Evolutionary conservation across 2,329 filamentous ascomycete genomes (phyloP).

Genomic region (Clarireedia monteithiana): DNA sequence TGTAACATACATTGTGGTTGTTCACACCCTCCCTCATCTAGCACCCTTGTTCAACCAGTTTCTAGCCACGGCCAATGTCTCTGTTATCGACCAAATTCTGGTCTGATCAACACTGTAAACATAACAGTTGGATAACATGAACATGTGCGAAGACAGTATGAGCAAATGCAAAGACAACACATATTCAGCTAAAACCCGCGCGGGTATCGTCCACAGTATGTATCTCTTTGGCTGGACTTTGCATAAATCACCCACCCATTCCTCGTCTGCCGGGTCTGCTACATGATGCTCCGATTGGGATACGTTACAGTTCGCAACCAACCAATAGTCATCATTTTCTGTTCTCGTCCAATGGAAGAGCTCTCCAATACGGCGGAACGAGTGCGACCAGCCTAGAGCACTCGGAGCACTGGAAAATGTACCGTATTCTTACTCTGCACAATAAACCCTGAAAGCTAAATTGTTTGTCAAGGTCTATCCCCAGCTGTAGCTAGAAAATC

Average conservation of each 20-base stretch:
- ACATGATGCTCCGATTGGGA: background rate
- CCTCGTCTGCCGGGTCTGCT: background rate
- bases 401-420: background rate
- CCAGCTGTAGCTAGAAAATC: background rate
- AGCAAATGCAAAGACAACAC: slow-evolving; percentile 1
- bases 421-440: background rate
- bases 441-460: background rate
- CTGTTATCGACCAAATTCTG: background rate
- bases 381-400: background rate
- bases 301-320: background rate
- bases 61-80: background rate
- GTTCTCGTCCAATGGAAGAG: background rate
- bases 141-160: background rate
- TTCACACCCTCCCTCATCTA: background rate
- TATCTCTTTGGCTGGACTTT: background rate
- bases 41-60: background rate
- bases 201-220: background rate
- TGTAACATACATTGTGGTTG: slow-evolving; percentile 1
- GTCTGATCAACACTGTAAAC: background rate
- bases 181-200: background rate
- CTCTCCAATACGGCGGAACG: background rate
- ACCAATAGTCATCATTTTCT: background rate
- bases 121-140: background rate
- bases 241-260: background rate
- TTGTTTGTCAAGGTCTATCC: background rate